Conservation (phyloP, 805 yeast species). For the Suhomyces kilbournensis region DNA sequence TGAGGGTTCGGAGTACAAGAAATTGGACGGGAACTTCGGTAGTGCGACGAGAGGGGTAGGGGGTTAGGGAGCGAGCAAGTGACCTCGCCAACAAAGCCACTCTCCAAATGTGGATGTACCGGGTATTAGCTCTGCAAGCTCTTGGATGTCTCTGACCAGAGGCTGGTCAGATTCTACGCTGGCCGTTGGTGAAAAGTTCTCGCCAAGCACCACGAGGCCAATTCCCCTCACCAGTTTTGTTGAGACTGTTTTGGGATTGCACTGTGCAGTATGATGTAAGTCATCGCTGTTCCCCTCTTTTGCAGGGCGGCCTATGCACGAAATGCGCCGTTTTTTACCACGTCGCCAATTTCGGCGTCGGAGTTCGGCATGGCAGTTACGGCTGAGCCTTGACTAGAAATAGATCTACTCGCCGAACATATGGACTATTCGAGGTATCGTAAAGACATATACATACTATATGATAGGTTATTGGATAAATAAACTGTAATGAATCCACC, state of each 20-base stretch:
- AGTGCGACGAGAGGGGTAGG: not conserved
- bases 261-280: not conserved
- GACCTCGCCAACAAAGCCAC: not conserved
- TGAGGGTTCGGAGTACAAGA: not conserved
- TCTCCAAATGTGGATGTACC: not conserved
- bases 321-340: not conserved
- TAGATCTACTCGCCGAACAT: not conserved
- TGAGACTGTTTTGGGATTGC: not conserved
- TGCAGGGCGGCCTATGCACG: not conserved
- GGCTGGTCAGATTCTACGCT: not conserved
- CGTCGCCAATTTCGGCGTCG: not conserved
- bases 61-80: not conserved
- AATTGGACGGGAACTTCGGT: not conserved
- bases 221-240: not conserved
- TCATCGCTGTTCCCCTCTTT: conserved; percentile 1
- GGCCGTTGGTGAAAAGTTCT: not conserved
- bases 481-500: no score
- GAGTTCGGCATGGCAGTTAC: not conserved
- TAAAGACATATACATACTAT: no score
- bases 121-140: not conserved
- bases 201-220: not conserved
- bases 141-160: not conserved
- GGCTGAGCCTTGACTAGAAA: not conserved
- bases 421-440: not conserved
- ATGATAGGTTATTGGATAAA: no score